Evolutionary conservation across 495 filamentous ascomycete species (phyloP).

Genomic region (Neurospora sp.): DNA sequence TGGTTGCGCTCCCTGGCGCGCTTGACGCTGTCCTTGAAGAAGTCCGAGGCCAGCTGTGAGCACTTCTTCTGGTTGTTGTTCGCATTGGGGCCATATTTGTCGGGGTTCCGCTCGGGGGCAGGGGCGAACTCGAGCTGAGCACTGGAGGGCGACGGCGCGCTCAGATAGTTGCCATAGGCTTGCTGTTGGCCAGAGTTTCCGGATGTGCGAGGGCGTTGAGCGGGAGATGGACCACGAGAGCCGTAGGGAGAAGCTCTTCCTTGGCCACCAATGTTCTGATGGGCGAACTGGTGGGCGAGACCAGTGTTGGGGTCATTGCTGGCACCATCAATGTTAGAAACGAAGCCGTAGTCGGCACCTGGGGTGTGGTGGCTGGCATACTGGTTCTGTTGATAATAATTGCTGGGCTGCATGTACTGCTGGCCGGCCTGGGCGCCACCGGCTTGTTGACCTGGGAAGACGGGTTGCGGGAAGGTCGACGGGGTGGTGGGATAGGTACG

Average conservation of each 20-base stretch:
- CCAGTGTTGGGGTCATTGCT: constrained; percentile 67
- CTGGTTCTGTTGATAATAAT: constrained; percentile 26
- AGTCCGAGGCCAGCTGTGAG: constrained; percentile 67
- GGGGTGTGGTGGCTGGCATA: constrained; percentile 25
- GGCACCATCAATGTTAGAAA: constrained; percentile 44
- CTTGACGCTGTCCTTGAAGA: constrained; percentile 94
- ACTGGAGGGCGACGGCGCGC: constrained; percentile 47
- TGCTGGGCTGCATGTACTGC: constrained; percentile 31
- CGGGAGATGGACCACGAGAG: constrained; percentile 57
- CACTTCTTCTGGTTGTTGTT: constrained; percentile 69
- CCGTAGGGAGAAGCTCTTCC: constrained; percentile 55
- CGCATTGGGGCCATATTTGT: constrained; percentile 53
- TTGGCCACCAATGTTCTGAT: constrained; percentile 79
- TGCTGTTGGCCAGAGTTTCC: constrained; percentile 49
- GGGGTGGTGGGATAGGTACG: constrained; percentile 93
- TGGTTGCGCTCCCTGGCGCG: constrained; percentile 83
- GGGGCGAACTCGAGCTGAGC: constrained; percentile 41
- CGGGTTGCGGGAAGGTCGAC: constrained; percentile 89
- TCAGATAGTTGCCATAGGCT: constrained; percentile 54
- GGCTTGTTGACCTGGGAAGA: constrained; percentile 38
- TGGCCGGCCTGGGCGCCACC: constrained; percentile 27
- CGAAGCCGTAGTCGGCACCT: constrained; percentile 28
- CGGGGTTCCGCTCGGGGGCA: constrained; percentile 61
- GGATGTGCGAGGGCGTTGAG: constrained; percentile 67
- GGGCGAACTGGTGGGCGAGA: constrained; percentile 89